Percentiles rank a stretch among this genome's conserved stretches.
Conservation (phyloP, 2,329 filamentous ascomycete species). For the Fusarium vanettenii region DNA sequence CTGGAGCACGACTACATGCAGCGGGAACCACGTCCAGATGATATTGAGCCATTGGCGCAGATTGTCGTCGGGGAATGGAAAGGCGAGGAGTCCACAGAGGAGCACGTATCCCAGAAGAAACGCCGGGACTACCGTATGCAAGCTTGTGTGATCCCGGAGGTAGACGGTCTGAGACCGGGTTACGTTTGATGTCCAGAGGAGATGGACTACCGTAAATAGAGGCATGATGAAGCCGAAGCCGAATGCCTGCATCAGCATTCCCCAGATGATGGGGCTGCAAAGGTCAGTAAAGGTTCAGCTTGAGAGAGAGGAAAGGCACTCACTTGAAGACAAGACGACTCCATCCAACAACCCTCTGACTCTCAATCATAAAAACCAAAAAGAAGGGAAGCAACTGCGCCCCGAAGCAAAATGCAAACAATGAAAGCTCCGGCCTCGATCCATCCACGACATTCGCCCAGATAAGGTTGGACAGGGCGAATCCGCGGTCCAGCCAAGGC, state of each 20-base stretch:
- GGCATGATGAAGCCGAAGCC: conserved; percentile 40
- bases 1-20: conserved; percentile 30
- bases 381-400: conserved; percentile 36
- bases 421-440: conserved; percentile 33
- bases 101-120: conserved; percentile 39
- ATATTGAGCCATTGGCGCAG: conserved; percentile 38
- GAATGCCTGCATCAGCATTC: conserved; percentile 31
- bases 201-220: conserved; percentile 34
- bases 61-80: conserved; percentile 31
- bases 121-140: conserved; percentile 34
- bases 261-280: conserved; percentile 39
- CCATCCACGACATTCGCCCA: conserved; percentile 40
- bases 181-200: conserved; percentile 28
- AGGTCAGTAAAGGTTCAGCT: background rate
- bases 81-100: conserved; percentile 26
- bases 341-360: conserved; percentile 20
- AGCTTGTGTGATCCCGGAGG: conserved; percentile 29
- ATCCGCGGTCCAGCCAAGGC: conserved; percentile 24
- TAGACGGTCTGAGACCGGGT: conserved; percentile 18
- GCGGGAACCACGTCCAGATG: conserved; percentile 37
- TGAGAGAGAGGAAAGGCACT: background rate
- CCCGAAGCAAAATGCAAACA: conserved; percentile 38
- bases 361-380: conserved; percentile 35
- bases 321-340: conserved; percentile 36
- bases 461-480: conserved; percentile 33